Evolutionary conservation across 257 asterid genomes (phyloP), one percentile per base, ranked within the genome.

Genomic region (Scutellaria galericulata): DNA sequence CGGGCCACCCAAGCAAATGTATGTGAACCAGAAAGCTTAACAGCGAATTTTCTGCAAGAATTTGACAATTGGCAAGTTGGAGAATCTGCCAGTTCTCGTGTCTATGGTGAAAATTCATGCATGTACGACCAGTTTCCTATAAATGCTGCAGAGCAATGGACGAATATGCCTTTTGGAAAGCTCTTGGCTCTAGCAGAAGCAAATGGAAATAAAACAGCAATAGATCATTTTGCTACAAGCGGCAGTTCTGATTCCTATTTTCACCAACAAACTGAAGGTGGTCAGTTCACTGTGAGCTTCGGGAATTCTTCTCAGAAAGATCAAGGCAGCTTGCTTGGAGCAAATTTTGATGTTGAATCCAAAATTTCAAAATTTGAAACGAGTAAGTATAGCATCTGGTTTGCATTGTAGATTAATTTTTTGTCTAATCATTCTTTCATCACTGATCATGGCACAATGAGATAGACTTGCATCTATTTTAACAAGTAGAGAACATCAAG

Each of bases 121-220:
- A 20, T 27, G n/a, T 40, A 70, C 70, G 63, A 76, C 67, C 69
- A 65, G 48, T 37, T 78, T 54, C 55, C 77, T 0, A 61, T 64
- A 45, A 77, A 74, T 40, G 76, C 77, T 9, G 57, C 67, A 15
- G 83, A 73, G 53, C 68, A 42, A 7, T 78, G 80, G 83, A 35
- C 15, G 45, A 78, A 70, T 20, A 35, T 79, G 68, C 78, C 93
- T 3, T 85, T 81, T 35, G 71, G 69, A 14, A 71, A 71, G 35
- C 84, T 88, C 73, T 70, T 84, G 81, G 85, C 81, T 39, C 60
- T 78, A 12, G 90, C 83, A 22, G 69, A 82, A 65, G 81, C 81
- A 9, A 77, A 60, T 63, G 82, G 85, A 46, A 75, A 71, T 27
- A 69, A 80, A 6, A 53, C 62, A 10, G 69, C 68, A 13, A 53